Evolutionary conservation across 2,329 filamentous ascomycete genomes (phyloP).

Genomic region (Xylariomycetidae sp.): DNA sequence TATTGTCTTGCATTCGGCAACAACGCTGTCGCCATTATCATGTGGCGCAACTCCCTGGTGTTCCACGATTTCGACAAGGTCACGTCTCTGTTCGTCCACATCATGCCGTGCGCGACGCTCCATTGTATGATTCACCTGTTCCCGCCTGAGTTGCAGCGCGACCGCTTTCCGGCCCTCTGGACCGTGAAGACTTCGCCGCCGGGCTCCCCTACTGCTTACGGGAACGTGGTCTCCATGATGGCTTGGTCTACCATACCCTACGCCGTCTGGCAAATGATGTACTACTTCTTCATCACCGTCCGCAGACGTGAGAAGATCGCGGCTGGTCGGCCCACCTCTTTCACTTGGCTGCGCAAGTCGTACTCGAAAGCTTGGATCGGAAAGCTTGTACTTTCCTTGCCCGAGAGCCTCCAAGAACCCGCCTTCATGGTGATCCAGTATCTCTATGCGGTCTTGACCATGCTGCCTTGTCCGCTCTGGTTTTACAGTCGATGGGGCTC

Average conservation of each 20-base stretch:
- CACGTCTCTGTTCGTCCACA: slow-evolving; percentile 96
- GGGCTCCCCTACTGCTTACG: slow-evolving; percentile 74
- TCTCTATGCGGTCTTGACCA: slow-evolving; percentile 80
- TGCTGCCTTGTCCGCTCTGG: slow-evolving; percentile 92
- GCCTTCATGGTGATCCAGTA: slow-evolving; percentile 98
- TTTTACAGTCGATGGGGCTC: slow-evolving; percentile 84
- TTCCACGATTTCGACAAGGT: slow-evolving; percentile 99
- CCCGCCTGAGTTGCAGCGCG: slow-evolving; percentile 55
- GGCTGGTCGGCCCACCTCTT: slow-evolving; percentile 89
- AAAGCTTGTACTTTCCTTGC: slow-evolving; percentile 73
- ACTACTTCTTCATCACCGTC: slow-evolving; percentile 94
- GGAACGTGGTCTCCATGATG: slow-evolving; percentile 74
- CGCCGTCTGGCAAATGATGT: slow-evolving; percentile 82
- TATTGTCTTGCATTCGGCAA: slow-evolving; percentile 94
- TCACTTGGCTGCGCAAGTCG: slow-evolving; percentile 90
- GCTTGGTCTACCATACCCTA: slow-evolving; percentile 93
- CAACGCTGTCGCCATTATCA: slow-evolving; percentile 94
- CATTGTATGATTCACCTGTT: slow-evolving; percentile 89
- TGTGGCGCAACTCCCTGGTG: slow-evolving; percentile 98
- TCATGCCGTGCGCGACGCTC: slow-evolving; percentile 93
- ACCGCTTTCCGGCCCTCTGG: slow-evolving; percentile 79
- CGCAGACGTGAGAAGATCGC: slow-evolving; percentile 94
- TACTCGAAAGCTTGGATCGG: slow-evolving; percentile 90
- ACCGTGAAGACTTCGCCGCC: slow-evolving; percentile 64
- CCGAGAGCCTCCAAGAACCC: slow-evolving; percentile 69